These are phyloP conservation scores for Botrytis porri DNA, from an alignment of 2,329 filamentous ascomycete species.

Conservation along the genomic window DNA sequence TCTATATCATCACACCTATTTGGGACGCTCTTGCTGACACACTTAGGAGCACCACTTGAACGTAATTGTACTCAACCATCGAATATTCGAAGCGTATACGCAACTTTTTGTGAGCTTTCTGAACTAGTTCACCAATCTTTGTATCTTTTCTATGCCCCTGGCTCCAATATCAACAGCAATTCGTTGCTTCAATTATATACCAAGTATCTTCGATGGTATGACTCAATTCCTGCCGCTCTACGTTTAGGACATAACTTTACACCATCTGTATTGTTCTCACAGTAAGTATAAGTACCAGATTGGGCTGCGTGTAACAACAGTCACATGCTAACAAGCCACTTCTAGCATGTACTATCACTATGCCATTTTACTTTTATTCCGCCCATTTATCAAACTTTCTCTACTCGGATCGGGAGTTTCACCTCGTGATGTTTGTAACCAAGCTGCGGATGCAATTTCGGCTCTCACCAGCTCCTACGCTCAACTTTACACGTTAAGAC, in stretches of 20 bases:
- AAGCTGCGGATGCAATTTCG: conserved; percentile 40
- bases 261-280: conserved; percentile 68
- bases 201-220: conserved; percentile 70
- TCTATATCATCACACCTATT: not conserved
- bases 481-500: conserved; percentile 35
- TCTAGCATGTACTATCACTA: conserved; percentile 68
- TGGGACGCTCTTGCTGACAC: not conserved
- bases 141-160: conserved; percentile 66
- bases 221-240: conserved; percentile 61
- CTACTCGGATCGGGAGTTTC: conserved; percentile 32
- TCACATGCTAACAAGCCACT: not conserved
- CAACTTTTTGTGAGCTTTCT: conserved; percentile 68
- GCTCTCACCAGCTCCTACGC: conserved; percentile 37
- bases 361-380: conserved; percentile 68
- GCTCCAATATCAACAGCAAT: conserved; percentile 60
- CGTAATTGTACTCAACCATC: conserved; percentile 60
- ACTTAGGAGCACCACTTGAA: conserved; percentile 47
- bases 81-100: conserved; percentile 66
- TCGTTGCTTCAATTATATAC: conserved; percentile 63
- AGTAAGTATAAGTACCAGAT: conserved; percentile 57
- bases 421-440: conserved; percentile 35
- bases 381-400: conserved; percentile 51
- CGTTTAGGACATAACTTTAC: conserved; percentile 66
- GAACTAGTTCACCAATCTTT: conserved; percentile 66
- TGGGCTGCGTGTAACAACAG: too few relatives aligned